Conservation (phyloP, 495 filamentous ascomycete genomes). For the Staphylotrichum tortipilum region DNA sequence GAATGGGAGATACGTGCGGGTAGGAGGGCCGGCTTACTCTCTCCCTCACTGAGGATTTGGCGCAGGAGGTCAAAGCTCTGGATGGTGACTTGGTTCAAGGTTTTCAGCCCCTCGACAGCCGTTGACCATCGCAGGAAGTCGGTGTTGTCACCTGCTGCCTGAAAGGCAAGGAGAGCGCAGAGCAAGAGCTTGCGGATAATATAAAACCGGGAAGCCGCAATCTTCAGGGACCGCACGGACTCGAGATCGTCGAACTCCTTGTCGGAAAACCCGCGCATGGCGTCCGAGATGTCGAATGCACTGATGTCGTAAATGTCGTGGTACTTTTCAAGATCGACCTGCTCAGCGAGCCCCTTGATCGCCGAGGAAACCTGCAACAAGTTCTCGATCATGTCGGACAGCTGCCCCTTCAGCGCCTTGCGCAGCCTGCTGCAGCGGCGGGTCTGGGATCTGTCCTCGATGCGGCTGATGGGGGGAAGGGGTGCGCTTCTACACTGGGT, state of each 20-base stretch:
- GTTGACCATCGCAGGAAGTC: conserved; percentile 75
- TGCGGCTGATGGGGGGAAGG: conserved; percentile 70
- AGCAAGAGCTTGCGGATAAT: conserved; percentile 73
- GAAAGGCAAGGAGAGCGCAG: conserved; percentile 76
- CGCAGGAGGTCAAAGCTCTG: conserved; percentile 48
- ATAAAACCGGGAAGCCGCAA: conserved; percentile 68
- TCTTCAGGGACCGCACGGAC: conserved; percentile 70
- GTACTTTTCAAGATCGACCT: conserved; percentile 77
- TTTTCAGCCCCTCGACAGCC: conserved; percentile 66
- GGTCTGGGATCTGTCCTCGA: conserved; percentile 69
- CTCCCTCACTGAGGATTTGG: conserved; percentile 69
- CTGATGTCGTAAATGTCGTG: conserved; percentile 88
- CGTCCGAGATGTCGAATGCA: conserved; percentile 63
- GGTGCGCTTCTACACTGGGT: conserved; percentile 73
- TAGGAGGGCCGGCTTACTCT: conserved; percentile 50
- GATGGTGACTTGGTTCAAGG: conserved; percentile 50
- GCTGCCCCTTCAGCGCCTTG: conserved; percentile 56
- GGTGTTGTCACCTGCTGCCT: conserved; percentile 71
- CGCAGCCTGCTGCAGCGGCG: conserved; percentile 74
- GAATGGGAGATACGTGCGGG: no score
- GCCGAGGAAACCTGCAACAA: conserved; percentile 58
- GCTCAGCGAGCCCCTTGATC: conserved; percentile 64
- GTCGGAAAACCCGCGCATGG: conserved; percentile 51
- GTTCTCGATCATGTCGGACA: conserved; percentile 59
- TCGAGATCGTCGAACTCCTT: conserved; percentile 63